These are phyloP conservation scores for Yamadazyma sp. DNA, from an alignment of 1,139 yeast genomes.

Conservation along the genomic window DNA sequence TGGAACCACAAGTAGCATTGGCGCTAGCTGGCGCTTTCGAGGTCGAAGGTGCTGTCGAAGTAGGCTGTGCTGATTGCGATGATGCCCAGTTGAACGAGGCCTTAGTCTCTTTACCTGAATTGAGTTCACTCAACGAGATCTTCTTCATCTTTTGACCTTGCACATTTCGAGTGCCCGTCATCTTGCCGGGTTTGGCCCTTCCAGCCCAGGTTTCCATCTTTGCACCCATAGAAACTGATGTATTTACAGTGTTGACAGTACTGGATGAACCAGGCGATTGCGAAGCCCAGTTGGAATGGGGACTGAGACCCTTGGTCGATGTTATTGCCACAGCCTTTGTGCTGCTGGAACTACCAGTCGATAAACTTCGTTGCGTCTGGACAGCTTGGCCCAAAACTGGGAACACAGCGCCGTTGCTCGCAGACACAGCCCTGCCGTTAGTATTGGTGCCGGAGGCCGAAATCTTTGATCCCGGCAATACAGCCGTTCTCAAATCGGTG, in stretches of 20 bases:
- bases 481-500: constrained; percentile 7
- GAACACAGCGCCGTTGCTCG: constrained; percentile 1
- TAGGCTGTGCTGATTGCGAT: no score
- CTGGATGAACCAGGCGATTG: constrained; percentile 9
- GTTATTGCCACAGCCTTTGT: not conserved
- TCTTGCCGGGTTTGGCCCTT: not conserved
- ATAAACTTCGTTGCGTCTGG: not conserved
- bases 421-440: not conserved
- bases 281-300: constrained; percentile 35
- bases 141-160: not conserved
- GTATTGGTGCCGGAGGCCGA: constrained; percentile 2
- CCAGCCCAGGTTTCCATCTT: no score
- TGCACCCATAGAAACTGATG: no score
- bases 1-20: not conserved
- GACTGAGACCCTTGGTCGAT: constrained; percentile 22
- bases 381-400: constrained; percentile 7
- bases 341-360: not conserved
- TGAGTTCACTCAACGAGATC: not conserved
- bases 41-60: no score
- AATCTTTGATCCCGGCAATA: not conserved
- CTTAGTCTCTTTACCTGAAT: not conserved
- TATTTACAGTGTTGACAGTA: not conserved
- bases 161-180: not conserved
- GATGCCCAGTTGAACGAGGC: constrained; percentile 3
- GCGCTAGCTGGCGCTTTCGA: no score